Evolutionary conservation across 2,329 filamentous ascomycete species (phyloP).

Genomic region (Thelonectria discophora): DNA sequence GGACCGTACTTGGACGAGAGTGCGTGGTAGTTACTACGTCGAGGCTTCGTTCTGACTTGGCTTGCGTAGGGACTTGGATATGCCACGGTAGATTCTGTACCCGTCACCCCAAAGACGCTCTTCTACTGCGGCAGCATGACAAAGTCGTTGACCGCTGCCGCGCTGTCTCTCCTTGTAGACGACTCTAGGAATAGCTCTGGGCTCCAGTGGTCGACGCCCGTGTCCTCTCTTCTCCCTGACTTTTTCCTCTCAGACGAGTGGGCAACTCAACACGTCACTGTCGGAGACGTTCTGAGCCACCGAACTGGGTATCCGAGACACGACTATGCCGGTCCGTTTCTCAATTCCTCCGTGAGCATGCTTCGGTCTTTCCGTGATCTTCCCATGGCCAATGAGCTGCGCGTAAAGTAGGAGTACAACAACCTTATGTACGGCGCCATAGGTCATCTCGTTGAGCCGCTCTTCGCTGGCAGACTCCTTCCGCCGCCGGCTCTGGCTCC

Average conservation of each 20-base stretch:
- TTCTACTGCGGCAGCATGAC: constrained; percentile 63
- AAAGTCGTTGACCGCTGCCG: constrained; percentile 61
- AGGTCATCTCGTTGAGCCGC: constrained; percentile 52
- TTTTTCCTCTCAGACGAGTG: constrained; percentile 56
- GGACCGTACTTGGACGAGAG: constrained; percentile 47
- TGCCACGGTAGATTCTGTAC: constrained; percentile 46
- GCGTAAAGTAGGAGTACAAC: constrained; percentile 55
- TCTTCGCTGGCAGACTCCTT: constrained; percentile 51
- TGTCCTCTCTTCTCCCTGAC: constrained; percentile 54
- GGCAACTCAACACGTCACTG: constrained; percentile 55
- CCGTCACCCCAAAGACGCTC: constrained; percentile 56
- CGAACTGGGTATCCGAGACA: constrained; percentile 57
- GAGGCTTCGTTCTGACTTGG: background rate
- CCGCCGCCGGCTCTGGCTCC: constrained; percentile 50
- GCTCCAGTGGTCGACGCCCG: constrained; percentile 55
- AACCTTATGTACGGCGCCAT: constrained; percentile 59
- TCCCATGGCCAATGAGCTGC: constrained; percentile 53
- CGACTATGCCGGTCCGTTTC: constrained; percentile 39
- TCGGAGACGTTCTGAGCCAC: constrained; percentile 62
- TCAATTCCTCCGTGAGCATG: constrained; percentile 31
- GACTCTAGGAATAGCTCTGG: constrained; percentile 51
- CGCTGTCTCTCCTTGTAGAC: constrained; percentile 57
- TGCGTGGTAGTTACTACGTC: constrained; percentile 18
- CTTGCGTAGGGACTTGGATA: constrained; percentile 52
- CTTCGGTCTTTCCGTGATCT: constrained; percentile 54